A percentile compares a stretch with the other conserved stretches of the same genome.
phyloP scores from a whole-genome alignment of 108 stramenopile species.

The Cylindrotheca fusiformis region DNA sequence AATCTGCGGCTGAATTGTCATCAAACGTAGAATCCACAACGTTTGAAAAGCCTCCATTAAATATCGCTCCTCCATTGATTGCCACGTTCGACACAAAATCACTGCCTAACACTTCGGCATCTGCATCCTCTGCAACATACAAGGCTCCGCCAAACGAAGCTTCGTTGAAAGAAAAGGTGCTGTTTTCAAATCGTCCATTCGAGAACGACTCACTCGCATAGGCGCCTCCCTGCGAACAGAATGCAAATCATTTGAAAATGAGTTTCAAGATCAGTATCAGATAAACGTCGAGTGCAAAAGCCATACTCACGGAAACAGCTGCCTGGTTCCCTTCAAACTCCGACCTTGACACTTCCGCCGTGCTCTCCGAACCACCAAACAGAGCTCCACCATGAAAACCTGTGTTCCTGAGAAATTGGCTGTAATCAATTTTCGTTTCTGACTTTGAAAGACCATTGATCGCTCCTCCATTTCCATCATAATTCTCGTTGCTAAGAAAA shows the following conservation, averaged over 20 bases:
- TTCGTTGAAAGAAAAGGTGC: neutral
- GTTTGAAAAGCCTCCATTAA: slow-evolving; percentile 2
- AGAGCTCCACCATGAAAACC: slow-evolving; percentile 16
- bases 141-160: slow-evolving; percentile 9
- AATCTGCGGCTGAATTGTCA: slow-evolving; percentile 6
- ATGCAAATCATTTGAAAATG: slow-evolving; percentile 1
- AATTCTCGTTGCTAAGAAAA: slow-evolving; percentile 4
- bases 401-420: slow-evolving; percentile 8
- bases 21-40: slow-evolving; percentile 4
- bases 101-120: neutral
- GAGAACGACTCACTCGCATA: slow-evolving; percentile 1
- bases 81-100: slow-evolving; percentile 7
- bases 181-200: neutral
- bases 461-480: slow-evolving; percentile 7
- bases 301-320: slow-evolving; percentile 9
- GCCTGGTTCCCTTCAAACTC: slow-evolving; percentile 11
- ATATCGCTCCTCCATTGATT: slow-evolving; percentile 12
- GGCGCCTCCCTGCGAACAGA: slow-evolving; percentile 10
- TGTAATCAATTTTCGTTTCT: neutral
- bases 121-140: slow-evolving; percentile 4
- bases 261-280: too few relatives aligned
- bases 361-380: neutral
- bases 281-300: too few relatives aligned
- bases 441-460: neutral
- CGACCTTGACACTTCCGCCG: neutral